Conservation (phyloP, 345 rosid genomes). For the Melaleuca quinquenervia region DNA sequence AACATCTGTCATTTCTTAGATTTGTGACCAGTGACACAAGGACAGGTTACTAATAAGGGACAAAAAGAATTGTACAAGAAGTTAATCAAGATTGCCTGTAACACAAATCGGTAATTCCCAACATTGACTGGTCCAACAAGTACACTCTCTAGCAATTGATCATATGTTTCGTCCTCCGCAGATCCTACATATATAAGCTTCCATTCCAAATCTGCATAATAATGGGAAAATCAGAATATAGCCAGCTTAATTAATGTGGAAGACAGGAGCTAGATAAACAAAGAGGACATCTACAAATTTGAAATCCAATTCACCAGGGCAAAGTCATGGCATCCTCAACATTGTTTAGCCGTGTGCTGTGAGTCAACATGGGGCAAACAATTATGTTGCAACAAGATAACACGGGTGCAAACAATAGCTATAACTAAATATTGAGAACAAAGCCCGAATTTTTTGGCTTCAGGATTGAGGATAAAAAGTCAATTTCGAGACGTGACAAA, state of each 20-base stretch:
- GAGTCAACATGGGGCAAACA: not conserved
- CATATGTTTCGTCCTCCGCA: constrained; percentile 90
- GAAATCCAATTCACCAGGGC: not conserved
- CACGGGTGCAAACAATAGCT: not conserved
- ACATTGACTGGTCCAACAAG: constrained; percentile 93
- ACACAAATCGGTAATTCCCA: constrained; percentile 81
- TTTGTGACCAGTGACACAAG: not conserved
- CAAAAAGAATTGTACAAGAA: not conserved
- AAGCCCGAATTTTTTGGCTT: not conserved
- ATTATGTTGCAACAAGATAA: not conserved
- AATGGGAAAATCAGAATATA: not conserved
- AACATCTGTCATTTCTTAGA: not conserved
- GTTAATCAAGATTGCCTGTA: constrained; percentile 38
- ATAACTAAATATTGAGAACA: not conserved
- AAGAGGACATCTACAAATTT: not conserved
- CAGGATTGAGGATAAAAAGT: not conserved
- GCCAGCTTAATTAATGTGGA: not conserved
- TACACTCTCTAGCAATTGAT: constrained; percentile 77
- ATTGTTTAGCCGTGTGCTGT: not conserved
- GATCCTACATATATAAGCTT: constrained; percentile 95
- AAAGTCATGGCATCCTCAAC: not conserved
- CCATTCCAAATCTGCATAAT: constrained; percentile 76
- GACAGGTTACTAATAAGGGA: not conserved
- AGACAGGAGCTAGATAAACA: not conserved
- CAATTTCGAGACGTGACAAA: not conserved